Percentiles rank a stretch among this genome's conserved stretches.
Evolutionary conservation across 345 rosid species (phyloP).

Genomic region (Aegle marmelos): DNA sequence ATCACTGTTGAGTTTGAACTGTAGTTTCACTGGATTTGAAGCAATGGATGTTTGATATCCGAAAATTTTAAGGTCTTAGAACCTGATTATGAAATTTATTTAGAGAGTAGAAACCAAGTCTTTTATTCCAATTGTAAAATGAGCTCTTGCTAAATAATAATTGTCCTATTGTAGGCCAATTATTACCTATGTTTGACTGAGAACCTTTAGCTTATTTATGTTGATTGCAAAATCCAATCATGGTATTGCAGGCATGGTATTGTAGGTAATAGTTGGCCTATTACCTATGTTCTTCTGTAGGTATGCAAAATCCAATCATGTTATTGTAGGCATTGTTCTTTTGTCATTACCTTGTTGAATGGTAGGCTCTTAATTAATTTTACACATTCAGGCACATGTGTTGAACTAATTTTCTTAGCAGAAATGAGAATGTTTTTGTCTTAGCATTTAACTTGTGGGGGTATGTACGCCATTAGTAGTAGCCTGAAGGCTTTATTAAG

Average conservation of each 20-base stretch:
- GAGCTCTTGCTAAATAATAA: not conserved
- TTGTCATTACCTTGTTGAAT: not conserved
- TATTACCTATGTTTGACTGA: not conserved
- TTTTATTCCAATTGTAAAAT: not conserved
- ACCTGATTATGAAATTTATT: not conserved
- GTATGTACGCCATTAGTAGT: not conserved
- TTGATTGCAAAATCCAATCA: not conserved
- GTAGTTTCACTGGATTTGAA: not conserved
- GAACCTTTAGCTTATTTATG: not conserved
- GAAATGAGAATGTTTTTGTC: not conserved
- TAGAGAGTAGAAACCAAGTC: constrained; percentile 1
- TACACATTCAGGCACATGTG: too few species aligned
- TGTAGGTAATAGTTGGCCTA: too few species aligned
- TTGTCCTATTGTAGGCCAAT: too few species aligned
- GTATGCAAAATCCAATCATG: not conserved
- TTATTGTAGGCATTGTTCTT: not conserved
- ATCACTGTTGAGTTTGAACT: constrained; percentile 1
- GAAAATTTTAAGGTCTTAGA: not conserved
- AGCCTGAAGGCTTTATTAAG: not conserved
- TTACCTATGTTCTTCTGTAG: too few species aligned
- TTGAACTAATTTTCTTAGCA: not conserved
- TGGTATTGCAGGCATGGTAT: not conserved
- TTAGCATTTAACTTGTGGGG: not conserved
- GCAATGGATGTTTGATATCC: not conserved
- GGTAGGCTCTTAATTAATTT: not conserved